phyloP scores from a whole-genome alignment of 2,329 filamentous ascomycete genomes.

The Colletotrichum lupini region DNA sequence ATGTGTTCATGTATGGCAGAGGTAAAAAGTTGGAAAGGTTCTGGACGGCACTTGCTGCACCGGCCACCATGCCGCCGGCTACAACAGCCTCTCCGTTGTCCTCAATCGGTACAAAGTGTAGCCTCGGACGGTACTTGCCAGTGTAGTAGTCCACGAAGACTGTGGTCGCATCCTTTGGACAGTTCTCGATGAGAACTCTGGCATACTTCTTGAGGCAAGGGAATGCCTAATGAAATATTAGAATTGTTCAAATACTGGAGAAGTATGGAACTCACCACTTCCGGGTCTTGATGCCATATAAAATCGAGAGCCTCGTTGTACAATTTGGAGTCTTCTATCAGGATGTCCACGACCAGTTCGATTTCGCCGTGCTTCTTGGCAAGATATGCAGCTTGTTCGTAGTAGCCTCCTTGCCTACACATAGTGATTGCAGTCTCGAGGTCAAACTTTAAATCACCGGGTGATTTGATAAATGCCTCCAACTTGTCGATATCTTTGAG shows the following conservation, averaged over 20 bases:
- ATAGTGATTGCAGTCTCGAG: constrained; percentile 96
- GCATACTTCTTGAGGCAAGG: constrained; percentile 95
- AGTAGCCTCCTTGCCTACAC: constrained; percentile 97
- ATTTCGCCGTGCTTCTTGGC: constrained; percentile 95
- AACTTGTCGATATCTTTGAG: constrained; percentile 97
- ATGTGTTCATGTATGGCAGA: constrained; percentile 83
- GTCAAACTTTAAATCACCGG: constrained; percentile 94
- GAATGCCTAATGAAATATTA: constrained; percentile 72
- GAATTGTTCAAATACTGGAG: constrained; percentile 8
- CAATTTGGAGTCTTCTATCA: constrained; percentile 94
- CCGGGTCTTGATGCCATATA: constrained; percentile 87
- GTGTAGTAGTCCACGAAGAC: constrained; percentile 97
- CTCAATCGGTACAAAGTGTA: constrained; percentile 58
- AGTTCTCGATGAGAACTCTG: constrained; percentile 88
- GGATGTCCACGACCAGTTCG: constrained; percentile 92
- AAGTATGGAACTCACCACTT: constrained; percentile 65
- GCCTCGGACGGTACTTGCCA: constrained; percentile 80
- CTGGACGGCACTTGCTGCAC: constrained; percentile 82
- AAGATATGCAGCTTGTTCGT: constrained; percentile 94
- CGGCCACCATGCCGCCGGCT: constrained; percentile 58
- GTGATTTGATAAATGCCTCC: constrained; percentile 95
- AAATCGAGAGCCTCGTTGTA: constrained; percentile 91
- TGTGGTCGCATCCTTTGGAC: constrained; percentile 82
- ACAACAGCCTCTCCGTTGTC: constrained; percentile 50
- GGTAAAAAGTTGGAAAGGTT: constrained; percentile 87